Evolutionary conservation across 1,284 basidiomycete genomes (phyloP).

Genomic region (Boletus semigastroideus): DNA sequence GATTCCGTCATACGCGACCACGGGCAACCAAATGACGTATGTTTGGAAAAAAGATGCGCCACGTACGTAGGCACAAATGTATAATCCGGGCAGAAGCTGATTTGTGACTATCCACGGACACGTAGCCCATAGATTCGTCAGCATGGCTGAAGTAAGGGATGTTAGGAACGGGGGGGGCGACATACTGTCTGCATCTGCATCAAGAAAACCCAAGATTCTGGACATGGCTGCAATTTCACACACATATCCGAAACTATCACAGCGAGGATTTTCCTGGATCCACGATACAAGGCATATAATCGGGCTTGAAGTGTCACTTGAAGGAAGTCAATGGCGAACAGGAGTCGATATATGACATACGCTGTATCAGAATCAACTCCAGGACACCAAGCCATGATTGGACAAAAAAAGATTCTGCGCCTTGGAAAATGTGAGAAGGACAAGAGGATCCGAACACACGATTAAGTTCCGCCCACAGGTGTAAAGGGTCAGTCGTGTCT

Average conservation of each 20-base stretch:
- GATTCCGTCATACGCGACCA: conserved; percentile 8
- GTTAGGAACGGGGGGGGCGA: not conserved
- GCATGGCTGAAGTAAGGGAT: not conserved
- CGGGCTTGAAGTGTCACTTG: conserved; percentile 17
- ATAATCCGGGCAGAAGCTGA: conserved; percentile 4
- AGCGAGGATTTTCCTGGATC: conserved; percentile 7
- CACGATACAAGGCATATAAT: conserved; percentile 17
- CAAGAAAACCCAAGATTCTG: conserved; percentile 2
- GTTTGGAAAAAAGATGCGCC: conserved; percentile 7
- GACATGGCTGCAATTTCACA: conserved; percentile 9
- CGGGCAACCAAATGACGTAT: conserved; percentile 21
- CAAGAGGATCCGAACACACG: no score
- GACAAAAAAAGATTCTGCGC: conserved; percentile 1
- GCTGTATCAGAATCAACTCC: conserved; percentile 8
- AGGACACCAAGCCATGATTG: not conserved
- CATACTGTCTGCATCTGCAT: conserved; percentile 6
- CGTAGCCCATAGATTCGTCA: no score
- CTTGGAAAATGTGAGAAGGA: conserved; percentile 1
- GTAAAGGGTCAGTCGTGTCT: not conserved
- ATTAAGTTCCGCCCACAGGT: conserved; percentile 7
- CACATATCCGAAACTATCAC: conserved; percentile 11
- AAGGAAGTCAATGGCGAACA: not conserved
- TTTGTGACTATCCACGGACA: conserved; percentile 10
- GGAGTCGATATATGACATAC: conserved; percentile 1
- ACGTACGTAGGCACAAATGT: conserved; percentile 15